Evolutionary conservation across 257 asterid species (phyloP).

Genomic region (Solanum chiquidenum): DNA sequence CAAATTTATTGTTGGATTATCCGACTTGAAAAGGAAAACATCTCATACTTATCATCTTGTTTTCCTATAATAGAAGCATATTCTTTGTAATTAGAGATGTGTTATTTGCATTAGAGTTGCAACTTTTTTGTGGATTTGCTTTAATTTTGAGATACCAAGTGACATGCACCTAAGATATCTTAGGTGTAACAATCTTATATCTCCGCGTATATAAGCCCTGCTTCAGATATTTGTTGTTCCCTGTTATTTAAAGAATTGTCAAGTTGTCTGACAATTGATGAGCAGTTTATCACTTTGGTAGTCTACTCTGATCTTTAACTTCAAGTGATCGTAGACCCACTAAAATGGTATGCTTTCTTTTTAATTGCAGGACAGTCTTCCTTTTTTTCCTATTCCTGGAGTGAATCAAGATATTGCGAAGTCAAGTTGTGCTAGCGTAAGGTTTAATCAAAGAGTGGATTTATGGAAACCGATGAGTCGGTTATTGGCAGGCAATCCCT

Average conservation of each 20-base stretch:
- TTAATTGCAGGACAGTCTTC: conserved; percentile 40
- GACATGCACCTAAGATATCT: neutral
- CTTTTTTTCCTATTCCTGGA: conserved; percentile 25
- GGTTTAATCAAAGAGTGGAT: conserved; percentile 28
- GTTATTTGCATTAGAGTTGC: neutral
- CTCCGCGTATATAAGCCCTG: neutral
- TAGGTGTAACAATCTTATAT: neutral
- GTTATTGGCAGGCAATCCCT: conserved; percentile 18
- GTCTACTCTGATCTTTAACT: neutral
- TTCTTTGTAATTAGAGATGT: neutral
- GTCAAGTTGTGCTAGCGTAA: conserved; percentile 21
- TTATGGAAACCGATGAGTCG: conserved; percentile 28
- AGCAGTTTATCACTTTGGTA: neutral
- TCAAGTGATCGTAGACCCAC: neutral
- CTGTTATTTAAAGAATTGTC: neutral
- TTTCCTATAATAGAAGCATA: neutral
- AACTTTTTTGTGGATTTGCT: neutral
- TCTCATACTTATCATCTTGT: neutral
- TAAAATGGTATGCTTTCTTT: neutral
- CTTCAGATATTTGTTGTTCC: neutral
- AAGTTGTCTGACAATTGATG: neutral
- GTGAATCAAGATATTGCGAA: conserved; percentile 28
- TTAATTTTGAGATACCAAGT: neutral
- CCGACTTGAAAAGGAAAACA: neutral
- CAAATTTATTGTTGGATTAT: neutral